Percentiles rank a stretch among this genome's conserved stretches.
These are phyloP conservation scores for Saccharomycopsis crataegensis DNA, from an alignment of 1,139 yeast species.

Conservation along the genomic window DNA sequence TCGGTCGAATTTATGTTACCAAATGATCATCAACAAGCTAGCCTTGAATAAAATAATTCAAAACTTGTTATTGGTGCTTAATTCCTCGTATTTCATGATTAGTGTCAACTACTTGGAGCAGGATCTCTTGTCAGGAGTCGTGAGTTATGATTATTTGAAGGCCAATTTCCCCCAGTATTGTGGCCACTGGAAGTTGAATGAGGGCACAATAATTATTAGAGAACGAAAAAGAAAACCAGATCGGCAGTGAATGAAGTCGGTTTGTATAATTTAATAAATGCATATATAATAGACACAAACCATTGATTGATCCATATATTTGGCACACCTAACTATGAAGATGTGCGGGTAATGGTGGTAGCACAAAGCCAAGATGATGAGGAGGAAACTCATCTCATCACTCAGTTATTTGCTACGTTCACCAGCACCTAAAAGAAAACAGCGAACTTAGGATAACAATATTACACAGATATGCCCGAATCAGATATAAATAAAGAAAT, in stretches of 20 bases:
- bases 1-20: conserved; percentile 2
- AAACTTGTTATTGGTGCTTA: conserved; percentile 1
- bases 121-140: conserved; percentile 2
- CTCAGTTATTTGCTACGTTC: not conserved
- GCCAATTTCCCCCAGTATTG: not conserved
- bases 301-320: too few species aligned
- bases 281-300: not conserved
- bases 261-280: not conserved
- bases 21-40: conserved; percentile 1
- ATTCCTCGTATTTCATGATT: conserved; percentile 7
- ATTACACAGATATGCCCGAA: too few species aligned
- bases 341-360: not conserved
- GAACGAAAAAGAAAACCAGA: not conserved
- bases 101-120: conserved; percentile 8
- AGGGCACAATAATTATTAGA: conserved; percentile 1
- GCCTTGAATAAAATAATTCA: conserved; percentile 5
- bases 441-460: not conserved
- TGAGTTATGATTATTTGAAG: conserved; percentile 6
- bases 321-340: not conserved
- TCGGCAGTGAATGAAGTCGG: not conserved
- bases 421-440: not conserved
- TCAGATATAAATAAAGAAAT: not conserved
- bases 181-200: conserved; percentile 3
- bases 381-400: not conserved
- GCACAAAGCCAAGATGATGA: not conserved